A percentile compares a stretch with the other conserved stretches of the same genome.
Evolutionary conservation across 2,329 filamentous ascomycete genomes (phyloP).

Genomic region (Hypoxylon sp.): DNA sequence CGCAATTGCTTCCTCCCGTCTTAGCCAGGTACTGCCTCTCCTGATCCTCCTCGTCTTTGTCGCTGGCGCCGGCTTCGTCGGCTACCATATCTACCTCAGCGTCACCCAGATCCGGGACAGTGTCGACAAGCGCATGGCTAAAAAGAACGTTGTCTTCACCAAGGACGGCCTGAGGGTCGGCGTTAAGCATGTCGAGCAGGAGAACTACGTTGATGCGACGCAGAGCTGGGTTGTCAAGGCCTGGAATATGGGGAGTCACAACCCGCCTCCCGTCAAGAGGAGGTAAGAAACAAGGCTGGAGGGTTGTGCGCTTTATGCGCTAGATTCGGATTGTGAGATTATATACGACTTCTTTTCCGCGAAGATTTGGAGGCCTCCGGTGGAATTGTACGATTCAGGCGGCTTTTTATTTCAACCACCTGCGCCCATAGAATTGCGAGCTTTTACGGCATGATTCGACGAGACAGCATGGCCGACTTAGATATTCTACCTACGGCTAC

Average conservation of each 20-base stretch:
- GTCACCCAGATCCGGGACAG: slow-evolving; percentile 75
- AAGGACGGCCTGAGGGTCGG: slow-evolving; percentile 82
- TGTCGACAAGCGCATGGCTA: slow-evolving; percentile 78
- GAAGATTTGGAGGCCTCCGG: slow-evolving; percentile 2
- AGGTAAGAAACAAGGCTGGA: slow-evolving; percentile 50
- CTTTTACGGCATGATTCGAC: background rate
- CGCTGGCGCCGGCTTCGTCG: slow-evolving; percentile 72
- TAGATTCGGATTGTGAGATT: slow-evolving; percentile 6
- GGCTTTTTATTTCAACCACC: slow-evolving; percentile 14
- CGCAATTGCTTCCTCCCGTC: slow-evolving; percentile 29
- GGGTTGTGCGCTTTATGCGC: background rate
- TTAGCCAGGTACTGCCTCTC: slow-evolving; percentile 75
- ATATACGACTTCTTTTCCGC: slow-evolving; percentile 16
- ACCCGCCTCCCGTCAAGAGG: slow-evolving; percentile 54
- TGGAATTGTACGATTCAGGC: slow-evolving; percentile 11
- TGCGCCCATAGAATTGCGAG: slow-evolving; percentile 12
- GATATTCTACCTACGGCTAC: background rate
- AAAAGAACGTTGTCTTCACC: slow-evolving; percentile 81
- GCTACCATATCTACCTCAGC: slow-evolving; percentile 80
- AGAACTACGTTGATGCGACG: slow-evolving; percentile 80
- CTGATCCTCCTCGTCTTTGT: slow-evolving; percentile 73
- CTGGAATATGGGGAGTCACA: slow-evolving; percentile 67
- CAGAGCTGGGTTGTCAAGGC: slow-evolving; percentile 78
- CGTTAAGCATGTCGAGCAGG: slow-evolving; percentile 75
- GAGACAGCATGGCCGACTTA: background rate